phyloP scores from a whole-genome alignment of 257 asterid genomes.

The Solanum appendiculatum region DNA sequence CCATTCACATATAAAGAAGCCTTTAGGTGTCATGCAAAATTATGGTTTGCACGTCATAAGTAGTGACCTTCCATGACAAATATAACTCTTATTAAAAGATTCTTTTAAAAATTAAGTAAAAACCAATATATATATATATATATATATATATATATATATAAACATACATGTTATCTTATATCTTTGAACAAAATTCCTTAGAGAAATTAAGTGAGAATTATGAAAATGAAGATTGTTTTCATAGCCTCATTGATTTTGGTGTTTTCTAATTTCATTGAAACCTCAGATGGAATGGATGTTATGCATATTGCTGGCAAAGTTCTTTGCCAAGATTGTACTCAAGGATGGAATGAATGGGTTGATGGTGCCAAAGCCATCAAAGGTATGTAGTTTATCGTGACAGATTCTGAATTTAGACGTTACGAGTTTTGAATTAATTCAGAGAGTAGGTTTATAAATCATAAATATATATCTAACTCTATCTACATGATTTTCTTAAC shows the following conservation, averaged over 20 bases:
- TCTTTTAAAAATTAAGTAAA: not conserved
- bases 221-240: not conserved
- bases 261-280: not conserved
- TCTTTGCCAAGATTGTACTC: constrained; percentile 73
- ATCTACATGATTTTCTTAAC: not conserved
- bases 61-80: constrained; percentile 13
- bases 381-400: constrained; percentile 19
- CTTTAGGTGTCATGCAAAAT: not conserved
- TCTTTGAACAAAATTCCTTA: not conserved
- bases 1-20: not conserved
- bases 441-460: not conserved
- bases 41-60: constrained; percentile 23
- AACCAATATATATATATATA: not conserved
- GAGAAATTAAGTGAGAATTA: not conserved
- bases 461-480: not conserved
- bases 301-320: constrained; percentile 68
- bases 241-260: constrained; percentile 1
- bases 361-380: constrained; percentile 59
- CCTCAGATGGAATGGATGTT: constrained; percentile 5
- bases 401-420: not conserved
- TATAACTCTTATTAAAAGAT: not conserved
- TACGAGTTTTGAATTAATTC: not conserved
- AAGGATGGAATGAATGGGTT: constrained; percentile 72
- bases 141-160: too few relatives aligned
- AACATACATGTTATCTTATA: not conserved